Conservation (phyloP, 2,329 filamentous ascomycete species). For the Trichophyton rubrum region DNA sequence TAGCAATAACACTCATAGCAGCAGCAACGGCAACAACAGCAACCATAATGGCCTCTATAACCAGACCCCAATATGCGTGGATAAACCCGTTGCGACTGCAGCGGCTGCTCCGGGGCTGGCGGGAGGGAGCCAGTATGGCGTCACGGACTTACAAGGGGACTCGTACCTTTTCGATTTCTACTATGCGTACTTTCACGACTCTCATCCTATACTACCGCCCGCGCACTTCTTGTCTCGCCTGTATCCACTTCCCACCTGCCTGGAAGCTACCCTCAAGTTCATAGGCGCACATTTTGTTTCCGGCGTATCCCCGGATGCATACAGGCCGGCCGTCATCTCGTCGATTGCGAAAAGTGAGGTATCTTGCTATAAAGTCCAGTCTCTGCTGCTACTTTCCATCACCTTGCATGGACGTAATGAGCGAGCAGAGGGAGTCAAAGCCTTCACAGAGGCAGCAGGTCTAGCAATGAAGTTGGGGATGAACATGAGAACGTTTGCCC, state of each 20-base stretch:
- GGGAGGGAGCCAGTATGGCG: conserved; percentile 16
- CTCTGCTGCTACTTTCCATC: conserved; percentile 63
- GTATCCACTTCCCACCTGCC: conserved; percentile 32
- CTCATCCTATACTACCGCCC: conserved; percentile 46
- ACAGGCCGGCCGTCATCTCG: conserved; percentile 27
- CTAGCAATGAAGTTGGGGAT: conserved; percentile 66
- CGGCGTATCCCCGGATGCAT: conserved; percentile 33
- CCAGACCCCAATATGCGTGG: conserved; percentile 7
- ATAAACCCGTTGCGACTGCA: conserved; percentile 22
- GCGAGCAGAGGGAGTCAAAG: conserved; percentile 53
- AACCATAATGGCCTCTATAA: neutral
- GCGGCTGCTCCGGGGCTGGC: conserved; percentile 8
- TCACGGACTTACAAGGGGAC: conserved; percentile 18
- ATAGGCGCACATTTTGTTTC: conserved; percentile 44
- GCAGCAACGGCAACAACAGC: neutral
- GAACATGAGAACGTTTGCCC: conserved; percentile 56
- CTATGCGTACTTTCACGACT: conserved; percentile 44
- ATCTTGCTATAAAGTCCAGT: conserved; percentile 59
- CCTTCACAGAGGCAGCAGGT: conserved; percentile 55
- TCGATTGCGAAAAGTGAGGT: conserved; percentile 27
- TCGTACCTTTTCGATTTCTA: conserved; percentile 40
- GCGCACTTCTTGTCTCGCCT: conserved; percentile 28
- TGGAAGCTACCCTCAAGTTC: conserved; percentile 45
- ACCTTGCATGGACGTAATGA: conserved; percentile 66
- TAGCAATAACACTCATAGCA: neutral